Percentiles rank a stretch among this genome's conserved stretches.
Evolutionary conservation across 1,284 basidiomycete genomes (phyloP).

Genomic region (Meira miltonrushii): DNA sequence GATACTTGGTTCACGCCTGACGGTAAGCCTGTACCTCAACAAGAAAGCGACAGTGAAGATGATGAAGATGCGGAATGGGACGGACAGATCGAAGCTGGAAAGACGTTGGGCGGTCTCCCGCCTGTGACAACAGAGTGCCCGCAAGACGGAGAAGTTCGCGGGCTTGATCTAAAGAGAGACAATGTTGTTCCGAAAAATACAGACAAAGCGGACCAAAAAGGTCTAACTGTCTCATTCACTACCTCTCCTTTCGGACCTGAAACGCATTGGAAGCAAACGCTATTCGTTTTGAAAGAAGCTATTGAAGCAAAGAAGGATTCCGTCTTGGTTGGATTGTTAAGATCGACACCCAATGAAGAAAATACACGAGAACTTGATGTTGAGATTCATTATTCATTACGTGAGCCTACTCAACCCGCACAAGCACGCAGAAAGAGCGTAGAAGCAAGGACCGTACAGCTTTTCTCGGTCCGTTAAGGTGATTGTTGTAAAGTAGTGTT

Average conservation of each 20-base stretch:
- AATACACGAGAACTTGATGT: conserved; percentile 86
- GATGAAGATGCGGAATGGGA: conserved; percentile 12
- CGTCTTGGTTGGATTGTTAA: conserved; percentile 72
- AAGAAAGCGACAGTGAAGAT: conserved; percentile 13
- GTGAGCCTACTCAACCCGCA: conserved; percentile 10
- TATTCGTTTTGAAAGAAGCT: conserved; percentile 78
- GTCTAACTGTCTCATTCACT: conserved; percentile 72
- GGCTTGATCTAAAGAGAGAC: conserved; percentile 74
- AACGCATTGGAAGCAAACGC: conserved; percentile 98
- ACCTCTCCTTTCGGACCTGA: conserved; percentile 78
- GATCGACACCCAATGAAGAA: conserved; percentile 70
- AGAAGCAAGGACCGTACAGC: conserved; percentile 39
- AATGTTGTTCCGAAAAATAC: conserved; percentile 50
- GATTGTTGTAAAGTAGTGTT: too few relatives aligned
- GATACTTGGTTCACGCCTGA: conserved; percentile 49
- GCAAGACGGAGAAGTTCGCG: conserved; percentile 54
- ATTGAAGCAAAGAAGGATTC: conserved; percentile 65
- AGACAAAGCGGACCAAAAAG: conserved; percentile 28
- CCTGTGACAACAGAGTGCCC: conserved; percentile 21
- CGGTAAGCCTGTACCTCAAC: background rate
- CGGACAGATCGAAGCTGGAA: conserved; percentile 16
- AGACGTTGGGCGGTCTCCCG: conserved; percentile 19
- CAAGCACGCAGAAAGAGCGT: conserved; percentile 42
- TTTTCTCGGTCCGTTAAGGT: conserved; percentile 16
- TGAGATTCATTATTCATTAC: conserved; percentile 77